These are phyloP conservation scores for Linnemannia exigua DNA, from an alignment of 192 early-diverging fungal genomes.

Conservation along the genomic window DNA sequence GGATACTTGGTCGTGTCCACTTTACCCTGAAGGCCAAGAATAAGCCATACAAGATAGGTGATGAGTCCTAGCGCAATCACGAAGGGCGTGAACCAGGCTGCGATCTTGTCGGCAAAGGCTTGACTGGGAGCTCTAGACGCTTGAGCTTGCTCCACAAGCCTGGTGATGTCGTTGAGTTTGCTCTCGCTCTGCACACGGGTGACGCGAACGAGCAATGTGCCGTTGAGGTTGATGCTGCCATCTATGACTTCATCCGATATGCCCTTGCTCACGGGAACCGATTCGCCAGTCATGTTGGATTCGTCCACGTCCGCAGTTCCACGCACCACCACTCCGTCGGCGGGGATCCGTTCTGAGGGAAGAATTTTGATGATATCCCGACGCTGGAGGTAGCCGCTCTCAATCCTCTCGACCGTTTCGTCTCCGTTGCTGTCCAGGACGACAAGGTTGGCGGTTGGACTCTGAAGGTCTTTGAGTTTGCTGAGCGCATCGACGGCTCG, in stretches of 20 bases:
- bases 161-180: slow-evolving; percentile 66
- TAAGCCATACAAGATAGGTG: slow-evolving; percentile 67
- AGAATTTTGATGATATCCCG: slow-evolving; percentile 80
- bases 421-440: slow-evolving; percentile 13
- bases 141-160: slow-evolving; percentile 72
- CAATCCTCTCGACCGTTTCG: slow-evolving; percentile 2
- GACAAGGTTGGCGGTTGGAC: slow-evolving; percentile 72
- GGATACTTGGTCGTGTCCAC: slow-evolving; percentile 50
- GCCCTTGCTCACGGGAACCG: slow-evolving; percentile 69
- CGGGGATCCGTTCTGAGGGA: slow-evolving; percentile 73
- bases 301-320: slow-evolving; percentile 76
- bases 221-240: slow-evolving; percentile 73
- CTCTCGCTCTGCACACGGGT: slow-evolving; percentile 67
- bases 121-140: slow-evolving; percentile 69
- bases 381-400: slow-evolving; percentile 30
- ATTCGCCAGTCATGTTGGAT: slow-evolving; percentile 84
- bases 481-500: slow-evolving; percentile 77
- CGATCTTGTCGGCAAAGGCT: slow-evolving; percentile 69
- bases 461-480: slow-evolving; percentile 73
- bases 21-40: slow-evolving; percentile 40
- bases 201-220: slow-evolving; percentile 70
- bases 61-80: slow-evolving; percentile 65
- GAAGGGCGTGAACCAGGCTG: slow-evolving; percentile 67
- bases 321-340: slow-evolving; percentile 63
- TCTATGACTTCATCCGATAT: slow-evolving; percentile 49